A percentile compares a stretch with the other conserved stretches of the same genome.
These are phyloP conservation scores for Serendipita vermifera DNA, from an alignment of 768 basidiomycete genomes.

Conservation along the genomic window DNA sequence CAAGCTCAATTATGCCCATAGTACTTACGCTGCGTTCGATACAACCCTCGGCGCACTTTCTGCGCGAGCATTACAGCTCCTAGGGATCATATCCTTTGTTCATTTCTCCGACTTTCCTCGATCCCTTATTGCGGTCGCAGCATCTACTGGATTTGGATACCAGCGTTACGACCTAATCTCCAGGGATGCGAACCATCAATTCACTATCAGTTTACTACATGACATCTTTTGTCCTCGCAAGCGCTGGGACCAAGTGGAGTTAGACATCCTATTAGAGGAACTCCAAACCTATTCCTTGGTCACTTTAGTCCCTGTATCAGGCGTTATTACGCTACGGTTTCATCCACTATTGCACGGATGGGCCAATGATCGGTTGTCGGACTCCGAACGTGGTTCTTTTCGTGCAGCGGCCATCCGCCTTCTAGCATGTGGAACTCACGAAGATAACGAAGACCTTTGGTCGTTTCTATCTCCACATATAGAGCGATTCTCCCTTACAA, in stretches of 20 bases:
- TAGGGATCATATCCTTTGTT: neutral
- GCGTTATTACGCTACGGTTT: neutral
- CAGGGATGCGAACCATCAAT: neutral
- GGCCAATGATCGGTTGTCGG: neutral
- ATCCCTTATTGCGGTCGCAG: neutral
- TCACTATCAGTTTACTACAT: neutral
- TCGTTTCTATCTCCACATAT: neutral
- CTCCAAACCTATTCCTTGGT: conserved; percentile 1
- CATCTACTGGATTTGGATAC: neutral
- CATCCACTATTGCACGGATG: conserved; percentile 2
- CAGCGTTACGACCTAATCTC: neutral
- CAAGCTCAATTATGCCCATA: neutral
- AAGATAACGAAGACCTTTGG: neutral
- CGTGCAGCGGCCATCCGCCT: neutral
- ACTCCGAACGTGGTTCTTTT: neutral
- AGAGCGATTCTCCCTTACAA: neutral
- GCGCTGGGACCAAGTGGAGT: neutral
- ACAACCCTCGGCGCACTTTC: neutral
- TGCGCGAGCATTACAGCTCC: neutral
- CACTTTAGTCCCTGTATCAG: neutral
- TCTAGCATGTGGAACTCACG: neutral
- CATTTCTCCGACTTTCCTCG: conserved; percentile 1
- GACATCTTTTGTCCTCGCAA: neutral
- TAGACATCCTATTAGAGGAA: neutral
- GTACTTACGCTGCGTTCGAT: neutral